Evolutionary conservation across 2,329 filamentous ascomycete genomes (phyloP), one percentile per base, ranked within the genome.

Genomic region (Alternaria alternata): DNA sequence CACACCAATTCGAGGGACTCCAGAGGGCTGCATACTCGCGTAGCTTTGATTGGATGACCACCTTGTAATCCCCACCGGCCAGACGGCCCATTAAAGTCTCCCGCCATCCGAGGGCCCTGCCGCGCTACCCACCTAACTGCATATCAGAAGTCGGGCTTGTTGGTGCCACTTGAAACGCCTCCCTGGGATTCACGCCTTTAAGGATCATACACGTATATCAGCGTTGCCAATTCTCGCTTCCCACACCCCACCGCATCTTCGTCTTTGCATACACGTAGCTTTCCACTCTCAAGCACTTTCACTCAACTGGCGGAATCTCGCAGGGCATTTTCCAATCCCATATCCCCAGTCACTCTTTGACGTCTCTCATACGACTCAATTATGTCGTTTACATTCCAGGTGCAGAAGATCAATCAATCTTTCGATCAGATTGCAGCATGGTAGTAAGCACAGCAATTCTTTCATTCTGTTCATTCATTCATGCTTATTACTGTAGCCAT

Each of bases 331-430:
- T 14, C 54, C 34, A 30, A 42, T 22, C 54, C 18, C 8, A 38
- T 34, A 43, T 51, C 48, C 39, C 24, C 30, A 16, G 22, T 20
- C 22, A 38, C 30, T 39, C 51, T 24, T 48, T 41, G 16, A 49
- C 38, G 11, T 18, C 24, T 38, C 22, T 9, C 24, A 20, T 16
- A 24, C 24, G 16, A 16, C 7, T 48, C 26, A 52, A 67, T 16
- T n/a, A 76, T 75, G 74, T 75, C 75, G 43, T 76, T 69, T 61
- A 64, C 65, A 8, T 76, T 70, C 48, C 66, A 74, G 24, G 42
- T 76, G 8, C 70, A 77, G 26, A 69, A 68, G 51, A 75, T 77
- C 58, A 76, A 76, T 28, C 60, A 68, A 7, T 72, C 71, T 16
- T 75, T 77, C 38, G 73, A 76, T n/a, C 69, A 64, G 18, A 70